These are phyloP conservation scores for Monosporascus cannonballus DNA, from an alignment of 2,329 filamentous ascomycete species.

Conservation along the genomic window DNA sequence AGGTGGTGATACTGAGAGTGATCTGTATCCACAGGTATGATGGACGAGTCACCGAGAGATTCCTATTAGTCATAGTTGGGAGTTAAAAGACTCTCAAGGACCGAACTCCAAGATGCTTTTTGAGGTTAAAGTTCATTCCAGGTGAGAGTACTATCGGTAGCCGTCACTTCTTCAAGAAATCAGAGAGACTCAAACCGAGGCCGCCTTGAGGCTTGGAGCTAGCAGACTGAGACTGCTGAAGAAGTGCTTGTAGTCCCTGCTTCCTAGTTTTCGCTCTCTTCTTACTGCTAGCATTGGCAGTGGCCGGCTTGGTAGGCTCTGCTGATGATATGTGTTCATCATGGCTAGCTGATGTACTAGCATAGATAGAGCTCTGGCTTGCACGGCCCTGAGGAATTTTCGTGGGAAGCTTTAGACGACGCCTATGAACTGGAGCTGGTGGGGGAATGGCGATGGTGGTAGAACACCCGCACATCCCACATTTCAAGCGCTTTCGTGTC, in stretches of 20 bases:
- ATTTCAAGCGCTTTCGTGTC: conserved; percentile 36
- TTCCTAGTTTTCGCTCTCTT: conserved; percentile 61
- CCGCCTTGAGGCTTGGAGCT: conserved; percentile 27
- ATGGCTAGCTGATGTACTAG: neutral
- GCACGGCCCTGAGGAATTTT: conserved; percentile 10
- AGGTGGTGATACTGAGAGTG: no score
- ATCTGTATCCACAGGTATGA: no score
- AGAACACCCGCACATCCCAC: conserved; percentile 37
- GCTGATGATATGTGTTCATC: conserved; percentile 6
- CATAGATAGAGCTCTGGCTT: neutral
- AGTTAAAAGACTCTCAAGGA: no score
- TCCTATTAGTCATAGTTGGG: no score
- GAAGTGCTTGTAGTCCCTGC: conserved; percentile 58
- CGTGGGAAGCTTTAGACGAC: conserved; percentile 20
- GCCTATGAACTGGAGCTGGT: conserved; percentile 24
- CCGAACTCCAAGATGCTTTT: no score
- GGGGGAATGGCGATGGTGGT: conserved; percentile 36
- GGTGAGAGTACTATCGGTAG: neutral
- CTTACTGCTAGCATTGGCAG: conserved; percentile 54
- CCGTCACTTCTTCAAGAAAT: conserved; percentile 44
- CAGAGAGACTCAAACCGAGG: conserved; percentile 45
- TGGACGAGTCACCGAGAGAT: no score
- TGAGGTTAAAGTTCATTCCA: no score
- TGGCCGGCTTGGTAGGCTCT: conserved; percentile 21
- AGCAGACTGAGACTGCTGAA: conserved; percentile 45